Conservation (phyloP, 768 basidiomycete species). For the Crucibulum laeve region DNA sequence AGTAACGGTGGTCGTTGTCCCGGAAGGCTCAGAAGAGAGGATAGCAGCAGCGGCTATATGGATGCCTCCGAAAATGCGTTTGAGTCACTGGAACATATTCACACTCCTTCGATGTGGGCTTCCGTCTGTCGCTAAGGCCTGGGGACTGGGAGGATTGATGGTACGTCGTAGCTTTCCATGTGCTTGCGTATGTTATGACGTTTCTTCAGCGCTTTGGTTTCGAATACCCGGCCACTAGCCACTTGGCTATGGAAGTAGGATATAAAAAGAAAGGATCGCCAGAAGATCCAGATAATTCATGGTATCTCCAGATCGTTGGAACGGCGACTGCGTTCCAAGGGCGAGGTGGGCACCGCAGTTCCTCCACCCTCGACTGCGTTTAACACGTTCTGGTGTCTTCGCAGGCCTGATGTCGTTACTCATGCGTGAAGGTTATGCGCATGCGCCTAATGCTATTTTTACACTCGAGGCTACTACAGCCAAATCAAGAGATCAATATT, state of each 20-base stretch:
- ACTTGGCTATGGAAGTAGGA: constrained; percentile 12
- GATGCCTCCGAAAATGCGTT: constrained; percentile 19
- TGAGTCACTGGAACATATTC: constrained; percentile 15
- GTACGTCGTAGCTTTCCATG: constrained; percentile 7
- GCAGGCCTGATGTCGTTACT: constrained; percentile 23
- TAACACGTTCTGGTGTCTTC: neutral
- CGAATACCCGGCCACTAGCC: constrained; percentile 13
- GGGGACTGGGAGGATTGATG: constrained; percentile 14
- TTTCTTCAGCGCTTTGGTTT: constrained; percentile 14
- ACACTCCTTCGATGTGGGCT: constrained; percentile 15
- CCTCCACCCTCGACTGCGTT: neutral
- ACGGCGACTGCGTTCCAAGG: constrained; percentile 23
- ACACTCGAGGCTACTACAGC: constrained; percentile 22
- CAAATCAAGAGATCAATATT: constrained; percentile 23
- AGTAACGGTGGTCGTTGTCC: constrained; percentile 19
- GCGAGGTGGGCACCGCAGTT: constrained; percentile 13
- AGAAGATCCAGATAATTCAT: constrained; percentile 17
- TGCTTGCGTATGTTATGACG: neutral
- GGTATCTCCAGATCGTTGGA: constrained; percentile 22
- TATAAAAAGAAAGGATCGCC: constrained; percentile 13
- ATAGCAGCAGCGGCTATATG: constrained; percentile 20
- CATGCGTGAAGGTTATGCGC: constrained; percentile 19
- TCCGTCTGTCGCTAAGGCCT: constrained; percentile 11
- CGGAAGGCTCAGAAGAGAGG: constrained; percentile 8
- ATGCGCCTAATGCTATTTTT: constrained; percentile 17